phyloP scores from a whole-genome alignment of 306 rosid species.

The Cucurbita pepo region DNA sequence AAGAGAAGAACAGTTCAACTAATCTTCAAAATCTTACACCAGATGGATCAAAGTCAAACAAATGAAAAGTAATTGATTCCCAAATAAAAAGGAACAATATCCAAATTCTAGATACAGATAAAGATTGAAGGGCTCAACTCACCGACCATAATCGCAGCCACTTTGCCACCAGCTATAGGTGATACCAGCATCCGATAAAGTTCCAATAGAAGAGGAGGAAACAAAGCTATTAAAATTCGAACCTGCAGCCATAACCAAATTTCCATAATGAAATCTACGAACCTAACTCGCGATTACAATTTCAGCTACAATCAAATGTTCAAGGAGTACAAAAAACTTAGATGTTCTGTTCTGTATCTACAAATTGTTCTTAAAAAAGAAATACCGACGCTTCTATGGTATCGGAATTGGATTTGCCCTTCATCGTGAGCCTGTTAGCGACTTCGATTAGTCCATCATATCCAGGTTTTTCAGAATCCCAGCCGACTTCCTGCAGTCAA shows the following conservation, averaged over 20 bases:
- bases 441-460: constrained; percentile 82
- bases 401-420: constrained; percentile 41
- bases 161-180: constrained; percentile 67
- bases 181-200: constrained; percentile 53
- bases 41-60: background rate
- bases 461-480: constrained; percentile 71
- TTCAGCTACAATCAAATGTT: background rate
- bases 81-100: background rate
- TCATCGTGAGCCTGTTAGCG: constrained; percentile 54
- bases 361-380: background rate
- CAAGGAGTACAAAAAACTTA: background rate
- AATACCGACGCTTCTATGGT: constrained; percentile 68
- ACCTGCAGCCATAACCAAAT: constrained; percentile 24
- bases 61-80: background rate
- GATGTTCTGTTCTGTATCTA: background rate
- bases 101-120: background rate
- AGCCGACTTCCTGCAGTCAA: constrained; percentile 48
- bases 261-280: background rate
- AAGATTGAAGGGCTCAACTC: constrained; percentile 15
- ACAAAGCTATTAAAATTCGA: constrained; percentile 50
- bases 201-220: constrained; percentile 74
- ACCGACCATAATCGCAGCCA: constrained; percentile 91
- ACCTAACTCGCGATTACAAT: background rate
- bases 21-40: background rate
- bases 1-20: background rate